These are phyloP conservation scores for Boletus austroedulis DNA, from an alignment of 1,284 basidiomycete genomes.

Conservation along the genomic window DNA sequence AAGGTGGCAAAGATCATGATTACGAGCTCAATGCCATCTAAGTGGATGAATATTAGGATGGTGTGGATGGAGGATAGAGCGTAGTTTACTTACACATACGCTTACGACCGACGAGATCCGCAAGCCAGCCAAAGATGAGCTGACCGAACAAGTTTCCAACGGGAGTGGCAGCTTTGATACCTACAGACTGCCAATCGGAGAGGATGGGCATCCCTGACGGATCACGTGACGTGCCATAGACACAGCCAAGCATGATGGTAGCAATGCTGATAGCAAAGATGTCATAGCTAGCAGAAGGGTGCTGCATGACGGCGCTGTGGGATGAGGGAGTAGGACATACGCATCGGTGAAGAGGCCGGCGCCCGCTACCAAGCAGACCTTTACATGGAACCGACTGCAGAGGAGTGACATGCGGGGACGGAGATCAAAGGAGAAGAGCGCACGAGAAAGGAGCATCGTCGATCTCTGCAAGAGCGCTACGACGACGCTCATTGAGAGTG, in stretches of 20 bases:
- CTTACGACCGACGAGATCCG: conserved; percentile 55
- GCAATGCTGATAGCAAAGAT: conserved; percentile 78
- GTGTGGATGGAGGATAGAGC: too few species aligned
- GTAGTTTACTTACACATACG: conserved; percentile 28
- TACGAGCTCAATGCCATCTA: conserved; percentile 55
- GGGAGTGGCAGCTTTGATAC: conserved; percentile 46
- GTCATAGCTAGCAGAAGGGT: conserved; percentile 52
- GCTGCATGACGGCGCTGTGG: background rate
- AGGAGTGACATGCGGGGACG: background rate
- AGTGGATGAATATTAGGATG: background rate
- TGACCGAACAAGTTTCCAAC: conserved; percentile 62
- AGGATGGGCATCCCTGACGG: conserved; percentile 35
- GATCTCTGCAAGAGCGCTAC: conserved; percentile 72
- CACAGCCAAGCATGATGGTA: conserved; percentile 71
- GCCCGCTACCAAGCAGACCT: conserved; percentile 70
- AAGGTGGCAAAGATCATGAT: conserved; percentile 52
- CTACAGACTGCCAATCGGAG: conserved; percentile 62
- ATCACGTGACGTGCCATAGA: conserved; percentile 52
- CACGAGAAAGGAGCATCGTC: conserved; percentile 74
- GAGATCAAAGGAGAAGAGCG: conserved; percentile 15
- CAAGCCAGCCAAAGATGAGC: conserved; percentile 53
- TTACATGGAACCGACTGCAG: conserved; percentile 63
- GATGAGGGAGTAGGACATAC: conserved; percentile 39
- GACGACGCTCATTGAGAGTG: conserved; percentile 48
- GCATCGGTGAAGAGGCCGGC: conserved; percentile 84